Evolutionary conservation across 2,329 filamentous ascomycete species (phyloP).

Genomic region (Aspergillus ruber): DNA sequence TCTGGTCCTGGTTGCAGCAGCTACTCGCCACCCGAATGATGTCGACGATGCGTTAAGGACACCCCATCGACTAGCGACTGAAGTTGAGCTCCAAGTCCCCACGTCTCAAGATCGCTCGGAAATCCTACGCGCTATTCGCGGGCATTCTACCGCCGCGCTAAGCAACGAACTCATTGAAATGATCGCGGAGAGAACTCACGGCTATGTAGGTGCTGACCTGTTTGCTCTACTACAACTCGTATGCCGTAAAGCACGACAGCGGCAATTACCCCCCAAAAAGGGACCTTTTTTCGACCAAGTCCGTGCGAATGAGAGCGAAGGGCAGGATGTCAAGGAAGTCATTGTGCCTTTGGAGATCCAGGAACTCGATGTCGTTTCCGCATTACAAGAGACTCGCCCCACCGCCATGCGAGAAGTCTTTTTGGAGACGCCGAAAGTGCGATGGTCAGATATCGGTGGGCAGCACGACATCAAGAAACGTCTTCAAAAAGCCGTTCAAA

Average conservation of each 20-base stretch:
- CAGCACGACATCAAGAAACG: conserved; percentile 69
- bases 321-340: conserved; percentile 5
- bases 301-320: neutral
- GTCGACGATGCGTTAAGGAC: conserved; percentile 64
- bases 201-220: conserved; percentile 76
- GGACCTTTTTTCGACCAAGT: neutral
- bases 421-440: conserved; percentile 76
- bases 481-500: conserved; percentile 53
- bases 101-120: conserved; percentile 63
- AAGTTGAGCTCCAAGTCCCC: conserved; percentile 71
- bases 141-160: conserved; percentile 40
- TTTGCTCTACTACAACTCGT: conserved; percentile 56
- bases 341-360: conserved; percentile 23
- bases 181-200: conserved; percentile 72
- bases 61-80: conserved; percentile 56
- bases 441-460: conserved; percentile 83
- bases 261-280: conserved; percentile 17
- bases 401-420: conserved; percentile 86
- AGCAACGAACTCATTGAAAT: conserved; percentile 50
- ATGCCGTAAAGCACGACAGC: conserved; percentile 33
- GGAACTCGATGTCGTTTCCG: conserved; percentile 37
- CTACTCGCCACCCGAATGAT: conserved; percentile 65
- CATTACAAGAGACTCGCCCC: conserved; percentile 64
- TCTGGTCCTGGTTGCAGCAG: conserved; percentile 66
- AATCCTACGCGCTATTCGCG: conserved; percentile 60